Conservation (phyloP, 805 yeast genomes). For the Cyberlindnera amylophila region DNA sequence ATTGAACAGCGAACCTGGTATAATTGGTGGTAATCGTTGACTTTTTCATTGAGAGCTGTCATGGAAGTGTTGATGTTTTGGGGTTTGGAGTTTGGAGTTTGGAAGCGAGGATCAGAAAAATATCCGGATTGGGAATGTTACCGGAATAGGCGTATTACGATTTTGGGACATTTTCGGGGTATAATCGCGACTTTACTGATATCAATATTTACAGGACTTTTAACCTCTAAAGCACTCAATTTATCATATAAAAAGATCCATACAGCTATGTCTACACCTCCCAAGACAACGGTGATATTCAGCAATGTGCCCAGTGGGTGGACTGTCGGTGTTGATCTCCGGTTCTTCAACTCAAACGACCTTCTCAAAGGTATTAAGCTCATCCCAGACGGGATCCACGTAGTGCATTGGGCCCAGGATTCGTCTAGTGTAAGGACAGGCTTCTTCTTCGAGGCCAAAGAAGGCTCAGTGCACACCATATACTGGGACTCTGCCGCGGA, state of each 20-base stretch:
- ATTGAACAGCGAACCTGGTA: too few species aligned
- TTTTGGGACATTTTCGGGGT: too few species aligned
- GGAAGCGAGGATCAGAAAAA: too few species aligned
- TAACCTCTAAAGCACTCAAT: too few species aligned
- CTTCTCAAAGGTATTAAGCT: constrained; percentile 47
- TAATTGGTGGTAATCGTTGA: neutral
- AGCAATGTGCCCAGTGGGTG: constrained; percentile 32
- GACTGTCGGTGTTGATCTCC: constrained; percentile 45
- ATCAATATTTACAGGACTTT: too few species aligned
- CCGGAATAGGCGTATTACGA: neutral
- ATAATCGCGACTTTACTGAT: too few species aligned
- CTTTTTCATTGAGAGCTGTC: neutral
- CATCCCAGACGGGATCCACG: constrained; percentile 49
- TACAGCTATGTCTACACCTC: constrained; percentile 22
- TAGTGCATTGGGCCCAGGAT: constrained; percentile 47
- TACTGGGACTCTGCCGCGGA: constrained; percentile 37
- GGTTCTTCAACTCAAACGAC: constrained; percentile 40
- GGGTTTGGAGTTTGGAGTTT: too few species aligned
- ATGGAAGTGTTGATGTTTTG: too few species aligned
- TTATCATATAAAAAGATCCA: neutral
- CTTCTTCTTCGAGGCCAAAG: constrained; percentile 31
- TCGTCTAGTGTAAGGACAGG: constrained; percentile 39
- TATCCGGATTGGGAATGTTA: neutral
- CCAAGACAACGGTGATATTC: constrained; percentile 29
- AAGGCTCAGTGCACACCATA: constrained; percentile 32